Percentiles rank a stretch among this genome's conserved stretches.
These are phyloP conservation scores for Tuber indicum DNA, from an alignment of 495 filamentous ascomycete genomes.

Conservation along the genomic window DNA sequence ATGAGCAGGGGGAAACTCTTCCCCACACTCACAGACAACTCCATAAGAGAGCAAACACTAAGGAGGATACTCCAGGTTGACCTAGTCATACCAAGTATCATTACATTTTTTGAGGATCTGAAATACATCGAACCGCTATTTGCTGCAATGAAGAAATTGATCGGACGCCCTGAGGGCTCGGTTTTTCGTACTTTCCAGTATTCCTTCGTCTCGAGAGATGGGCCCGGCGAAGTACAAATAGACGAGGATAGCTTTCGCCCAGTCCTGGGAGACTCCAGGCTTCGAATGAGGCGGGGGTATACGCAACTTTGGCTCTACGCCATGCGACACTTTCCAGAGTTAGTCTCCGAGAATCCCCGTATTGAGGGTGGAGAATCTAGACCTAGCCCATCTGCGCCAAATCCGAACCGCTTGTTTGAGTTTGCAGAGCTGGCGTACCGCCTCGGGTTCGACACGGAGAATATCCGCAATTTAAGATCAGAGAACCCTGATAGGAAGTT, in stretches of 20 bases:
- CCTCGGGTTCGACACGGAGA: conserved; percentile 5
- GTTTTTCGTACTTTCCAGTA: conserved; percentile 3
- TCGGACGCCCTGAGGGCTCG: conserved; percentile 3
- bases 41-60: conserved; percentile 4
- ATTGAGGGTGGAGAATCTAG: conserved; percentile 16
- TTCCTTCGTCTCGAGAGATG: not conserved
- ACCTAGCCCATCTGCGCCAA: not conserved
- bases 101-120: conserved; percentile 13
- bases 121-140: conserved; percentile 12
- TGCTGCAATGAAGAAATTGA: conserved; percentile 14
- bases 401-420: not conserved
- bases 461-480: conserved; percentile 7
- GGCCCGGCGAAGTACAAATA: not conserved
- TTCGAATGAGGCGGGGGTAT: conserved; percentile 13
- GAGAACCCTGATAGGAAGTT: conserved; percentile 14
- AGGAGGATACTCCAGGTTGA: conserved; percentile 9
- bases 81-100: conserved; percentile 15
- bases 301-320: conserved; percentile 19
- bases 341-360: not conserved
- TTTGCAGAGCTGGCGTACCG: conserved; percentile 14
- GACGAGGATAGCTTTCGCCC: conserved; percentile 1
- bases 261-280: not conserved
- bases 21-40: conserved; percentile 5
- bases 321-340: conserved; percentile 18
- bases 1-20: conserved; percentile 11